Conservation (phyloP, 2,329 filamentous ascomycete species). For the Dothistroma pini region DNA sequence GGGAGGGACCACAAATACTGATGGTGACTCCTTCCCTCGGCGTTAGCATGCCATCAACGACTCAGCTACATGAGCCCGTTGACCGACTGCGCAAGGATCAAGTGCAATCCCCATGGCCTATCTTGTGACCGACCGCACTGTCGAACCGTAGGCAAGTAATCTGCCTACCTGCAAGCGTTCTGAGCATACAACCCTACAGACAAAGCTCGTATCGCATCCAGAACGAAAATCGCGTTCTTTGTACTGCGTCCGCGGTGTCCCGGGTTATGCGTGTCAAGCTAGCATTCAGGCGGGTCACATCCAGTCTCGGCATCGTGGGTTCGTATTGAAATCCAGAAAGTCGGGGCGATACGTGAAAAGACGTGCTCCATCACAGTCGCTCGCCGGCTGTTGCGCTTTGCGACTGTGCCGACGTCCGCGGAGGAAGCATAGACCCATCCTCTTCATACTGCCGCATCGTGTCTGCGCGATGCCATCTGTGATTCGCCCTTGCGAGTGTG, state of each 20-base stretch:
- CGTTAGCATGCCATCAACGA: slow-evolving; percentile 1
- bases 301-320: neutral
- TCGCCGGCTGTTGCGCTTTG: neutral
- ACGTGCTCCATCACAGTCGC: neutral
- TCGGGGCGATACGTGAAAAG: neutral
- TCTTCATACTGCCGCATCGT: neutral
- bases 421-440: neutral
- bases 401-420: neutral
- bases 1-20: neutral
- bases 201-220: neutral
- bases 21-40: no score
- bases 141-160: neutral
- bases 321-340: neutral
- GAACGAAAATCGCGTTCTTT: neutral
- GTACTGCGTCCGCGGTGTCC: neutral
- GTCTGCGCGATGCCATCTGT: neutral
- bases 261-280: neutral
- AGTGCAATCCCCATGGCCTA: neutral
- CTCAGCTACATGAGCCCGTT: neutral
- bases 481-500: neutral
- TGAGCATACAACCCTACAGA: neutral
- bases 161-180: no score
- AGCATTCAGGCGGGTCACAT: neutral
- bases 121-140: neutral
- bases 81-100: neutral